Evolutionary conservation across 805 yeast species (phyloP).

Genomic region (Kodamaea neixiangensis): DNA sequence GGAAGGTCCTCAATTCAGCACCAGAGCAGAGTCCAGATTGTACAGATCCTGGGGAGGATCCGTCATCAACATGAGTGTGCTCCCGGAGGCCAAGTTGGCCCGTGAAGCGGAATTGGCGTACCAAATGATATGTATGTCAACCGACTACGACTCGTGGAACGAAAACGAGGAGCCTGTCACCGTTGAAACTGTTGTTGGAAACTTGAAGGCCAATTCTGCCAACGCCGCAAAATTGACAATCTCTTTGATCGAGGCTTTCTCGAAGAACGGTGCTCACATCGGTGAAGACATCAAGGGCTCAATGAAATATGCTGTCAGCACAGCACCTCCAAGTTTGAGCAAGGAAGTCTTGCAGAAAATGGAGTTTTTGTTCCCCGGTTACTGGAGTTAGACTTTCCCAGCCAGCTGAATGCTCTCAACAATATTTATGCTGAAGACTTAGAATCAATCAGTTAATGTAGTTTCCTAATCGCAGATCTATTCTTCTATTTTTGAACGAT

Average conservation of each 20-base stretch:
- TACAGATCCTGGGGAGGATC: slow-evolving; percentile 89
- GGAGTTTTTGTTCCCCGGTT: slow-evolving; percentile 88
- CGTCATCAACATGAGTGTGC: slow-evolving; percentile 93
- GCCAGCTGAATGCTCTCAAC: neutral
- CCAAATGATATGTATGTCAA: slow-evolving; percentile 98
- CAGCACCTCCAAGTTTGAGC: slow-evolving; percentile 71
- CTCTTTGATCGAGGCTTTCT: slow-evolving; percentile 63
- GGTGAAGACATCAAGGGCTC: slow-evolving; percentile 74
- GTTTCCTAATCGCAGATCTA: no score
- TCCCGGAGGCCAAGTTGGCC: slow-evolving; percentile 97
- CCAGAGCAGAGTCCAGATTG: slow-evolving; percentile 92
- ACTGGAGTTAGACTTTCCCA: slow-evolving; percentile 59
- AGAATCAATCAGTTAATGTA: neutral
- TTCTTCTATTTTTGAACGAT: no score
- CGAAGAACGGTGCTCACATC: slow-evolving; percentile 49
- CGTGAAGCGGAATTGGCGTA: slow-evolving; percentile 96
- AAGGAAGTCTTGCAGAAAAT: slow-evolving; percentile 73
- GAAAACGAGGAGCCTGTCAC: slow-evolving; percentile 95
- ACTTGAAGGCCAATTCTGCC: slow-evolving; percentile 80
- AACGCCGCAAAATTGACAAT: slow-evolving; percentile 83
- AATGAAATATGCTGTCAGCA: slow-evolving; percentile 80
- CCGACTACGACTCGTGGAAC: slow-evolving; percentile 99
- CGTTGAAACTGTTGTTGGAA: slow-evolving; percentile 94
- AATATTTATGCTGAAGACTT: neutral
- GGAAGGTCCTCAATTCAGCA: slow-evolving; percentile 99